Conservation (phyloP, 2,329 filamentous ascomycete species). For the Fragosphaeria purpurea region DNA sequence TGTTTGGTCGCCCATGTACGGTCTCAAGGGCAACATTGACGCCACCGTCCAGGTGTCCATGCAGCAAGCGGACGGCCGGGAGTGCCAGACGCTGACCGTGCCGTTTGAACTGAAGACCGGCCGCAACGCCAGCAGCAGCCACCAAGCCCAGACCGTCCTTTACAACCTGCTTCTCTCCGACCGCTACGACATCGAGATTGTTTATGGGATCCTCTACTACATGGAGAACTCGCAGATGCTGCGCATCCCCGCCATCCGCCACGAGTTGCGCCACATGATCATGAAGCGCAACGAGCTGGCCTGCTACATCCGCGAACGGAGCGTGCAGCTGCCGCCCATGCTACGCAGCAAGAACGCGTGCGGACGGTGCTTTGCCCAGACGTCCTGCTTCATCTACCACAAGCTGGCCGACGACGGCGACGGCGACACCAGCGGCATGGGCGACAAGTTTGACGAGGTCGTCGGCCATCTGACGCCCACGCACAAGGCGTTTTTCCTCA, state of each 20-base stretch:
- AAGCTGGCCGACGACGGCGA: slow-evolving; percentile 78
- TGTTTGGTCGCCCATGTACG: slow-evolving; percentile 96
- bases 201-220: slow-evolving; percentile 88
- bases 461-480: slow-evolving; percentile 64
- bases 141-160: slow-evolving; percentile 86
- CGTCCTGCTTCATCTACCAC: slow-evolving; percentile 87
- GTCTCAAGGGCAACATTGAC: slow-evolving; percentile 94
- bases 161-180: slow-evolving; percentile 91
- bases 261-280: slow-evolving; percentile 91
- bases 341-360: slow-evolving; percentile 73
- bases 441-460: slow-evolving; percentile 70
- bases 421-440: slow-evolving; percentile 70
- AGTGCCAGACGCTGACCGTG: slow-evolving; percentile 57
- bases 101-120: slow-evolving; percentile 96
- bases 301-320: slow-evolving; percentile 71
- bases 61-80: slow-evolving; percentile 41
- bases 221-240: slow-evolving; percentile 82
- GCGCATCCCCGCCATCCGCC: slow-evolving; percentile 72
- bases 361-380: slow-evolving; percentile 80
- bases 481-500: slow-evolving; percentile 78
- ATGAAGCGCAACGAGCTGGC: slow-evolving; percentile 89
- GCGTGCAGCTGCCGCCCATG: slow-evolving; percentile 74
- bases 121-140: slow-evolving; percentile 67
- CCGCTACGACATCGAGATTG: slow-evolving; percentile 85
- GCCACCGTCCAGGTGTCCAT: slow-evolving; percentile 87